Evolutionary conservation across 345 rosid genomes (phyloP).

Genomic region (Lumnitzera racemosa): DNA sequence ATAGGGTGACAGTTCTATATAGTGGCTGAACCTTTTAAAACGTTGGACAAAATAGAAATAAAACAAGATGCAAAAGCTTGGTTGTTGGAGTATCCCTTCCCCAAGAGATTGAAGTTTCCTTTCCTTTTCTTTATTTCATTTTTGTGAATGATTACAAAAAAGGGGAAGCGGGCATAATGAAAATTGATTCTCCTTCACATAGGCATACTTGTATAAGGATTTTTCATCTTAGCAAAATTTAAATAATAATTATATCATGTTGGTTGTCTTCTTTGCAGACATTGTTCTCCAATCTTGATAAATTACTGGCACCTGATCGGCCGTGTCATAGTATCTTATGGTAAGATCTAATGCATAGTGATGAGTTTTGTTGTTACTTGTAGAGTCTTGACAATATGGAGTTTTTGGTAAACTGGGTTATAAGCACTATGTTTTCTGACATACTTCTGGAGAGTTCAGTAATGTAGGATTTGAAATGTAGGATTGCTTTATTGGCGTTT

Average conservation of each 20-base stretch:
- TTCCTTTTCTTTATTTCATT: too few species aligned
- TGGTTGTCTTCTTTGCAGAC: conserved; percentile 43
- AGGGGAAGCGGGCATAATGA: too few species aligned
- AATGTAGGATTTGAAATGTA: conserved; percentile 5
- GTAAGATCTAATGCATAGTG: conserved; percentile 25
- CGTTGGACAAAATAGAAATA: too few species aligned
- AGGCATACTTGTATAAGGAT: not conserved
- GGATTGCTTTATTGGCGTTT: conserved; percentile 78
- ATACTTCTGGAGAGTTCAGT: not conserved
- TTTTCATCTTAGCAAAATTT: not conserved
- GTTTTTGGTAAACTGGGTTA: not conserved
- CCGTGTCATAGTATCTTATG: conserved; percentile 95
- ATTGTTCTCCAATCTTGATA: conserved; percentile 70
- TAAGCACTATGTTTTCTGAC: too few species aligned
- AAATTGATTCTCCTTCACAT: too few species aligned
- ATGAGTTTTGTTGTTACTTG: not conserved
- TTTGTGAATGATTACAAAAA: too few species aligned
- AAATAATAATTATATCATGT: not conserved
- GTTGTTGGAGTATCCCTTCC: too few species aligned
- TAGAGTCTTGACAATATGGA: not conserved
- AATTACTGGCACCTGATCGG: conserved; percentile 70
- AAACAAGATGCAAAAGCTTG: too few species aligned
- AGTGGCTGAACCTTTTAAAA: too few species aligned
- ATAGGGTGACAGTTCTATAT: too few species aligned
- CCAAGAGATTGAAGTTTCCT: too few species aligned